Percentiles rank a stretch among this genome's conserved stretches.
Conservation (phyloP, 768 basidiomycete species). For the Auriscalpium microsporum region DNA sequence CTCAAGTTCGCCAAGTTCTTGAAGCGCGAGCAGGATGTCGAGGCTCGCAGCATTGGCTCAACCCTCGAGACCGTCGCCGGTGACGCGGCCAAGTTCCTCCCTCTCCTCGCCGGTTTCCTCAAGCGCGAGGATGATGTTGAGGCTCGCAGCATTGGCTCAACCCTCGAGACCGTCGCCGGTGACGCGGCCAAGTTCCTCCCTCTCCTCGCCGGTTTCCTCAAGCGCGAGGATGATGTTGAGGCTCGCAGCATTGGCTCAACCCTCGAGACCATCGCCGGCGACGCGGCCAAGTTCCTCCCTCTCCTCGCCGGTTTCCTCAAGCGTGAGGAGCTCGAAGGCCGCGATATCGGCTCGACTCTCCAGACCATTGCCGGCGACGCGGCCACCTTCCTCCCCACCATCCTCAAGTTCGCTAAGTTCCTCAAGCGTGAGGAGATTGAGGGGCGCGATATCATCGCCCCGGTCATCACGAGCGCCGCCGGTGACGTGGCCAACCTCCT, state of each 20-base stretch:
- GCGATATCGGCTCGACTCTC: not conserved
- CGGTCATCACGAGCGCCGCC: no score
- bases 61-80: no score
- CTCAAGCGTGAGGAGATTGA: not conserved
- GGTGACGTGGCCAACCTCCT: not conserved
- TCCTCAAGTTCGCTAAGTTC: not conserved
- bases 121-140: not conserved
- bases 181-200: no score
- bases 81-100: not conserved
- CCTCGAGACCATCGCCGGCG: not conserved
- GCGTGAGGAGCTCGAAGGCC: no score
- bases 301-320: not conserved
- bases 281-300: not conserved
- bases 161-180: not conserved
- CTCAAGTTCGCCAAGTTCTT: not conserved
- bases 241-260: not conserved
- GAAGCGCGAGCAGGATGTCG: not conserved
- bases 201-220: no score
- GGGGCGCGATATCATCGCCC: no score
- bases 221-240: not conserved
- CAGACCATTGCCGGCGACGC: not conserved
- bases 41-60: no score
- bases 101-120: not conserved
- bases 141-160: not conserved
- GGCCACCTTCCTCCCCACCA: not conserved